Evolutionary conservation across 768 basidiomycete genomes (phyloP), one percentile per base, ranked within the genome.

Genomic region (Tricholoma terreum): DNA sequence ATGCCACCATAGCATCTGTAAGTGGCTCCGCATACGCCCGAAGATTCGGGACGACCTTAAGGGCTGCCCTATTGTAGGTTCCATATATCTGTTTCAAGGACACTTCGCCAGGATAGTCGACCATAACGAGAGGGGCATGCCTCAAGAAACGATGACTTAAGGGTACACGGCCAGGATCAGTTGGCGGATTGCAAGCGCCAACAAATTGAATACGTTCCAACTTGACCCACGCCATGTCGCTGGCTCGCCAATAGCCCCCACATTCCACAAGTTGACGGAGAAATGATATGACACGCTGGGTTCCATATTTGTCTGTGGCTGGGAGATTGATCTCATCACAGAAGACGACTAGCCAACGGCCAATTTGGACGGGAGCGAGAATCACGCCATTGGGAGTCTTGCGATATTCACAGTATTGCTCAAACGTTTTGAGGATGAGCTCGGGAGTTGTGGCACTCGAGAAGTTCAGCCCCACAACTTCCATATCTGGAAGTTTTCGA

Each of bases 261-360:
- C 82, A 84, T 73, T 98, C 97, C 40, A 99, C 93, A 30, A 99
- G 84, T 70, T 98, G 97, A 54, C 97, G 89, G 60, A 99, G 82
- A 81, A 98, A 99, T 2, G 96, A 98, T 67, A 99, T 98, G 67
- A 99, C 97, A 22, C 93, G 84, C 70, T 99, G 97, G 4, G 97
- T 99, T 3, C 97, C 97, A 66, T 99, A 99, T 73, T 94, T 96
- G 79, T 99, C 97, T 8, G 87, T 81, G 14, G 97, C 94, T 2
- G 97, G 97, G 4, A 99, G 77, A 68, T 99, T 99, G 79, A 99
- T 98, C 73, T 99, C 97, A 70, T 99, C 97, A 71, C 97, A 99
- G 77, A 99, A 99, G n/a, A 99, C 89, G 33, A 99, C 95, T 50
- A 99, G 82, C 97, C 97, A 99, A 46, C 94, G 87, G 24, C 96